Percentiles rank a stretch among this genome's conserved stretches.
Conservation (phyloP, 495 filamentous ascomycete genomes). For the Cercophora scortea region DNA sequence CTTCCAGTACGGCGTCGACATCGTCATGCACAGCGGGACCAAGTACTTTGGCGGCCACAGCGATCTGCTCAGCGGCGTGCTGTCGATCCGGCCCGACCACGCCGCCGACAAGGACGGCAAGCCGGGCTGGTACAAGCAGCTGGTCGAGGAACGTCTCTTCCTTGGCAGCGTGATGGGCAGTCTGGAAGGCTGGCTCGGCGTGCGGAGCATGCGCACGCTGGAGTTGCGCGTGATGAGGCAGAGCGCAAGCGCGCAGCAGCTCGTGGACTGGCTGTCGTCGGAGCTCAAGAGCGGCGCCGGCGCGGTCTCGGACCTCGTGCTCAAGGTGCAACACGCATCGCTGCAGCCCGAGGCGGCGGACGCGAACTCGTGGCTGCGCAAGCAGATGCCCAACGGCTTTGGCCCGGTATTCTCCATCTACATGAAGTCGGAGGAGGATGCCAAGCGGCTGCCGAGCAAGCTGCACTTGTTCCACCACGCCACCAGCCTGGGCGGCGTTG, state of each 20-base stretch:
- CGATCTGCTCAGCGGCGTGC: slow-evolving; percentile 80
- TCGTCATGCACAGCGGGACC: slow-evolving; percentile 84
- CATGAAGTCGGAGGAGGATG: slow-evolving; percentile 52
- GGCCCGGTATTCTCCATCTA: slow-evolving; percentile 79
- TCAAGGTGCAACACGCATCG: slow-evolving; percentile 64
- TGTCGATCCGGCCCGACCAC: slow-evolving; percentile 48
- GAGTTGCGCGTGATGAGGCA: slow-evolving; percentile 74
- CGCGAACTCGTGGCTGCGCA: slow-evolving; percentile 61
- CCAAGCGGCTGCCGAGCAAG: slow-evolving; percentile 65
- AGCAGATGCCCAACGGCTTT: slow-evolving; percentile 89
- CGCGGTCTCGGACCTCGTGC: slow-evolving; percentile 45
- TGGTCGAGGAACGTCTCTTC: slow-evolving; percentile 58
- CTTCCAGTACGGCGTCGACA: slow-evolving; percentile 68
- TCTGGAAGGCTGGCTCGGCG: slow-evolving; percentile 86
- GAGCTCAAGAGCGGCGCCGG: slow-evolving; percentile 29
- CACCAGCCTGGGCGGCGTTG: slow-evolving; percentile 86
- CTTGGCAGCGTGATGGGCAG: slow-evolving; percentile 86
- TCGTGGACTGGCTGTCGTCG: slow-evolving; percentile 61
- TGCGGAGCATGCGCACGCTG: slow-evolving; percentile 77
- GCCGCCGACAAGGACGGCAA: slow-evolving; percentile 22
- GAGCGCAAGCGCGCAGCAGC: slow-evolving; percentile 52
- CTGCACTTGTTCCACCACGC: slow-evolving; percentile 86
- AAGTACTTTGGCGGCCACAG: slow-evolving; percentile 96
- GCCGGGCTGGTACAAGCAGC: slow-evolving; percentile 40
- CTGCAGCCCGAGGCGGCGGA: slow-evolving; percentile 54